These are phyloP conservation scores for Chrysanthemum lavandulifolium DNA, from an alignment of 129 eudicot genomes.

Conservation along the genomic window DNA sequence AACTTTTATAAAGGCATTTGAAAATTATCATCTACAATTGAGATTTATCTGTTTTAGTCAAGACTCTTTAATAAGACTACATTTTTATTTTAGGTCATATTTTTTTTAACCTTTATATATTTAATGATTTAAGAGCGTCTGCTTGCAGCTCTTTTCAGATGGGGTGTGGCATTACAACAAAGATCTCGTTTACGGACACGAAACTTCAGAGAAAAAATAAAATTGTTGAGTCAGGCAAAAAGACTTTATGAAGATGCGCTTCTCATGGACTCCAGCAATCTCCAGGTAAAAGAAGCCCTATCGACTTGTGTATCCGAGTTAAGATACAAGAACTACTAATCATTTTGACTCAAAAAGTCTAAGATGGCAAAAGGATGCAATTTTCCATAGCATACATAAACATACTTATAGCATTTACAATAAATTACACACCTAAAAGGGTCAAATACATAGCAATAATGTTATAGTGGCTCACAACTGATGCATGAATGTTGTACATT, in stretches of 20 bases:
- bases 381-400: slow-evolving; percentile 11
- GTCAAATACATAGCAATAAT: slow-evolving; percentile 17
- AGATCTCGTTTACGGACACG: slow-evolving; percentile 77
- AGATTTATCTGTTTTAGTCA: background rate
- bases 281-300: slow-evolving; percentile 64
- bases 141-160: slow-evolving; percentile 91
- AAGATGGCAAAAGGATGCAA: slow-evolving; percentile 9
- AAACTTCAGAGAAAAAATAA: slow-evolving; percentile 75
- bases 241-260: slow-evolving; percentile 95
- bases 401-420: slow-evolving; percentile 20
- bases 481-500: slow-evolving; percentile 7
- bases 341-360: slow-evolving; percentile 9
- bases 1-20: background rate
- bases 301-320: slow-evolving; percentile 73
- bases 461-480: background rate
- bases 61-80: background rate
- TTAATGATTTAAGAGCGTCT: slow-evolving; percentile 8
- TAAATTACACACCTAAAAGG: slow-evolving; percentile 19
- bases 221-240: slow-evolving; percentile 81
- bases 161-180: slow-evolving; percentile 92
- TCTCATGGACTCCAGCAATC: slow-evolving; percentile 65
- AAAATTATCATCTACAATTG: background rate
- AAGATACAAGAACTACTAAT: slow-evolving; percentile 44
- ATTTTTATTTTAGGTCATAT: background rate
- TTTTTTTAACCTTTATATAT: background rate